phyloP scores from a whole-genome alignment of 1,139 yeast species.

The Saccharomyces hybrid region DNA sequence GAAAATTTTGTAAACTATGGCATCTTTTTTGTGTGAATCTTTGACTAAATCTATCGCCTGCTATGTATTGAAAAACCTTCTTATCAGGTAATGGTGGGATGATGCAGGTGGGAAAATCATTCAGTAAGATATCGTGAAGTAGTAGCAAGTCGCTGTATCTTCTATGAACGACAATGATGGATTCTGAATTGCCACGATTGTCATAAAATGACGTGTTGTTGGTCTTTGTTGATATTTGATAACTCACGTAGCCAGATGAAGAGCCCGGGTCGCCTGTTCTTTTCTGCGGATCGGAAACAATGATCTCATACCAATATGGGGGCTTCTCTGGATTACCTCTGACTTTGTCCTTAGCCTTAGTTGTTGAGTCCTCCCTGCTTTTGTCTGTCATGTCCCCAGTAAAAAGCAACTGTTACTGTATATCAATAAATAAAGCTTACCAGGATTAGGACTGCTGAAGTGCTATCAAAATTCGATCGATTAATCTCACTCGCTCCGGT shows the following conservation, averaged over 20 bases:
- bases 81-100: slow-evolving; percentile 95
- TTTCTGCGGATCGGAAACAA: slow-evolving; percentile 67
- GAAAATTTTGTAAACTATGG: slow-evolving; percentile 71
- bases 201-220: slow-evolving; percentile 41
- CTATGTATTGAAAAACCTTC: slow-evolving; percentile 80
- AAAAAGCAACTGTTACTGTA: background rate
- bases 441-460: too few relatives aligned
- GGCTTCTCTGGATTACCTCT: background rate
- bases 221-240: slow-evolving; percentile 60
- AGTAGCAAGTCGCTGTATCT: slow-evolving; percentile 79
- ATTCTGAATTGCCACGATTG: slow-evolving; percentile 35
- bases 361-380: background rate
- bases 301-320: slow-evolving; percentile 16
- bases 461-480: background rate
- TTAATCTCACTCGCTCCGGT: background rate
- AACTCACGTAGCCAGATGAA: slow-evolving; percentile 54
- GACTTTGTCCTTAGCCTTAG: background rate
- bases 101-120: slow-evolving; percentile 77
- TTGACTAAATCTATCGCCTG: slow-evolving; percentile 83
- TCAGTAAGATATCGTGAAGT: slow-evolving; percentile 62
- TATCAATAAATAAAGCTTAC: background rate
- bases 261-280: slow-evolving; percentile 69
- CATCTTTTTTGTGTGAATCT: slow-evolving; percentile 81
- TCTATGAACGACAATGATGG: slow-evolving; percentile 54
- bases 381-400: background rate